Evolutionary conservation across 441 rosid species (phyloP), one percentile per base, ranked within the genome.

Genomic region (Daphne laureola): DNA sequence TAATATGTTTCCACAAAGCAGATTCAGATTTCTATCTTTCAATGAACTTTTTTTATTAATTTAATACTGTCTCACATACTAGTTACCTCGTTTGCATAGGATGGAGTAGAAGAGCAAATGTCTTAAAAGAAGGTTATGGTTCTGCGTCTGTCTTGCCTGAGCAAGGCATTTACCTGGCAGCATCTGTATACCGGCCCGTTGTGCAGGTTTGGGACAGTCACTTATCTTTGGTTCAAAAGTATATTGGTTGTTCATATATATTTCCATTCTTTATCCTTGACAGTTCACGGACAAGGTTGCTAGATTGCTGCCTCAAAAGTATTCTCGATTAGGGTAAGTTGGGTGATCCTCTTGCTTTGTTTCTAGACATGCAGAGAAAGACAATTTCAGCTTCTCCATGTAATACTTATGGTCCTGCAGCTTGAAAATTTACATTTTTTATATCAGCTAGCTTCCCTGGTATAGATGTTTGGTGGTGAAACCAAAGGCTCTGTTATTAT

Each of bases 91-190:
- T 86, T 69, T 89, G 87, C 60, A 92, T 81, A 81, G 96, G 97
- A 55, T 93, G 99, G 99, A 87, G 64, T 66, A 80, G 79, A 78
- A 93, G 74, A 73, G 82, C 95, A 49, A 83, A 80, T 81, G 86
- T 78, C 38, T 70, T 73, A 54, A 93, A 90, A 72, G 96, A 93
- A 85, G 96, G 96, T 66, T 93, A 90, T 71, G 99, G 99, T 17
- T 85, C 97, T 75, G 89, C 96, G 35, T 72, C 99, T 63, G 80
- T 93, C 71, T 80, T 90, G 73, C 97, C 97, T 65, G 97, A 93
- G 76, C 97, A 82, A 77, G 99, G 99, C 71, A 85, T 93, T 70
- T 93, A 90, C 76, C 83, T 93, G 50, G 96, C 91, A 17, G 99
- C 99, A 58, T 85, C 97, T 57, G 60, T 87, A 54, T 90, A 93